These are phyloP conservation scores for Holtermannia corniformis DNA, from an alignment of 768 basidiomycete species.

Conservation along the genomic window DNA sequence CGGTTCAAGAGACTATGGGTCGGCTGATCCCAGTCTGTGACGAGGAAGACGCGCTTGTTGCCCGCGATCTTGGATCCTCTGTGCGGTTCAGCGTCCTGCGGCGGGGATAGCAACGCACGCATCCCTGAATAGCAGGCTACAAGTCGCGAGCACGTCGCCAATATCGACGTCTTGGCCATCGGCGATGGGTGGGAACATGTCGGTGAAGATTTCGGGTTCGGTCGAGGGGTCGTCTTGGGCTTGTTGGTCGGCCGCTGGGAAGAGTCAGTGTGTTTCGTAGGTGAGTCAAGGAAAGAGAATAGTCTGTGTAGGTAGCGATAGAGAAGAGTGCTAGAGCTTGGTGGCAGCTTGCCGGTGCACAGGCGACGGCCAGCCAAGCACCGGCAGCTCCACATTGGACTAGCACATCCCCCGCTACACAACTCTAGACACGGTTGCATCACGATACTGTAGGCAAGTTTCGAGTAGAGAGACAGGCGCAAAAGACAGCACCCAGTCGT, in stretches of 20 bases:
- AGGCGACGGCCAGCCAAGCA: too few relatives aligned
- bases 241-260: conserved; percentile 29
- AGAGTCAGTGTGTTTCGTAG: conserved; percentile 1
- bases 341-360: neutral
- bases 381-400: too few relatives aligned
- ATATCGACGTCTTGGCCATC: conserved; percentile 57
- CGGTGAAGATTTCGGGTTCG: conserved; percentile 47
- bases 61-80: conserved; percentile 55
- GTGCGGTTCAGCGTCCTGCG: conserved; percentile 49
- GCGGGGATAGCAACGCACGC: conserved; percentile 49
- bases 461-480: too few relatives aligned
- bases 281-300: neutral
- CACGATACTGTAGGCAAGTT: too few relatives aligned
- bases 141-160: conserved; percentile 82
- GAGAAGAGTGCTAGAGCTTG: neutral
- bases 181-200: conserved; percentile 56
- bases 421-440: too few relatives aligned
- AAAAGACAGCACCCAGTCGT: too few relatives aligned
- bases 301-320: neutral
- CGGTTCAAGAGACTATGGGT: conserved; percentile 16
- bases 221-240: conserved; percentile 45
- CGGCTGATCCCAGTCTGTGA: conserved; percentile 83
- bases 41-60: conserved; percentile 83
- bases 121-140: conserved; percentile 80
- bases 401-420: too few relatives aligned